Evolutionary conservation across 139 green algal genomes (phyloP).

Genomic region (Chlorella ohadii): DNA sequence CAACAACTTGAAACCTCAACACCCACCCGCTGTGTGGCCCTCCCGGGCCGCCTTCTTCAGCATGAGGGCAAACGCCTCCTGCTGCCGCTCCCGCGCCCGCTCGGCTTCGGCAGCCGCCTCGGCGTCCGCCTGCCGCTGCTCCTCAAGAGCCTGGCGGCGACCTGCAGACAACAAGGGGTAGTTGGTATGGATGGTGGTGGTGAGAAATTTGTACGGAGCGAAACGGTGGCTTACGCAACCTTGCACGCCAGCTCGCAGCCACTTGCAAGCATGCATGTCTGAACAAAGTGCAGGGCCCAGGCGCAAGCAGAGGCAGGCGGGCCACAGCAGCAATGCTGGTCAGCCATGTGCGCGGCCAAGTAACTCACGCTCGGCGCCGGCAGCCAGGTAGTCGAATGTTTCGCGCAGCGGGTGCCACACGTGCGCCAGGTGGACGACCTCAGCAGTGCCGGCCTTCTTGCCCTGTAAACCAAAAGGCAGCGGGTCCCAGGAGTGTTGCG

Average conservation of each 20-base stretch:
- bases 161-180: not conserved
- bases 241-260: too few species aligned
- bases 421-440: slow-evolving; percentile 33
- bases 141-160: not conserved
- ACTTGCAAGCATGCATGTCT: too few species aligned
- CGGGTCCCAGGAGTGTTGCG: too few species aligned
- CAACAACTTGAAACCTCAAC: too few species aligned
- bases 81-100: slow-evolving; percentile 9
- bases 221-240: too few species aligned
- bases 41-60: not conserved
- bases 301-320: too few species aligned
- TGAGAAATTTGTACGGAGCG: too few species aligned
- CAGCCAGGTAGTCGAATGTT: not conserved
- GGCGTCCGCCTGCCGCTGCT: not conserved
- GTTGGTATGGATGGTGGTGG: too few species aligned
- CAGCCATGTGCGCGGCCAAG: too few species aligned
- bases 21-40: not conserved
- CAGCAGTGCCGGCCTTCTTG: not conserved
- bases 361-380: slow-evolving; percentile 22
- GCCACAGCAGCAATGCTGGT: too few species aligned
- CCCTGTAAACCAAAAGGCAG: not conserved
- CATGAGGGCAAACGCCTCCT: not conserved
- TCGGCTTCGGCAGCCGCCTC: slow-evolving; percentile 1
- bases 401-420: slow-evolving; percentile 39
- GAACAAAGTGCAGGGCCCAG: too few species aligned